phyloP scores from a whole-genome alignment of 768 basidiomycete species.

The Galerina sulciceps region DNA sequence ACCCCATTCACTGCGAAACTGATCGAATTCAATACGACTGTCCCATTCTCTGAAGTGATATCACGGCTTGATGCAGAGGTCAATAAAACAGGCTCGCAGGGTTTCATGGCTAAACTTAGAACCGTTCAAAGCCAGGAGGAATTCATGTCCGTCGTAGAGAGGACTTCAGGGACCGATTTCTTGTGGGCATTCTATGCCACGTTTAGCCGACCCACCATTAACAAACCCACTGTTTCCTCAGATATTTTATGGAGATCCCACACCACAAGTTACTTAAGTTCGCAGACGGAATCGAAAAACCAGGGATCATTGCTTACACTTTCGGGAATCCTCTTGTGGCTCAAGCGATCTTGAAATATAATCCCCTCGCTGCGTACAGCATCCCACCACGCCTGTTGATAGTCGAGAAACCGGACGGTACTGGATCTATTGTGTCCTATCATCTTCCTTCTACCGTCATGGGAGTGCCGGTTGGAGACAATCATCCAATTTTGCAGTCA shows the following conservation, averaged over 20 bases:
- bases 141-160: constrained; percentile 35
- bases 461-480: constrained; percentile 25
- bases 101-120: constrained; percentile 26
- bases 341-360: constrained; percentile 44
- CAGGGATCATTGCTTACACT: constrained; percentile 43
- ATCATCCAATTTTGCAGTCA: constrained; percentile 33
- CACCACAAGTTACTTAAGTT: constrained; percentile 42
- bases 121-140: constrained; percentile 37
- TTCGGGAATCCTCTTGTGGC: constrained; percentile 59
- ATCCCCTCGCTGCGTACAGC: constrained; percentile 42
- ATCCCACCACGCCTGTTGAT: constrained; percentile 52
- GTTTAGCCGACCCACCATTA: not conserved
- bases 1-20: constrained; percentile 42
- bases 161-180: constrained; percentile 42
- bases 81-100: constrained; percentile 39
- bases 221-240: constrained; percentile 16
- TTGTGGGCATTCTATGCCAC: constrained; percentile 35
- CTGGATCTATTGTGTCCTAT: constrained; percentile 47
- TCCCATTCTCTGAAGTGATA: constrained; percentile 44
- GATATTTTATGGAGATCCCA: constrained; percentile 44
- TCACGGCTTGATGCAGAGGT: constrained; percentile 46
- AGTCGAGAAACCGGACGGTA: constrained; percentile 38
- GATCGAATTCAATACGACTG: constrained; percentile 44
- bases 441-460: constrained; percentile 54
- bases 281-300: constrained; percentile 25